Conservation (phyloP, 2,329 filamentous ascomycete species). For the Paramyrothecium sp. region DNA sequence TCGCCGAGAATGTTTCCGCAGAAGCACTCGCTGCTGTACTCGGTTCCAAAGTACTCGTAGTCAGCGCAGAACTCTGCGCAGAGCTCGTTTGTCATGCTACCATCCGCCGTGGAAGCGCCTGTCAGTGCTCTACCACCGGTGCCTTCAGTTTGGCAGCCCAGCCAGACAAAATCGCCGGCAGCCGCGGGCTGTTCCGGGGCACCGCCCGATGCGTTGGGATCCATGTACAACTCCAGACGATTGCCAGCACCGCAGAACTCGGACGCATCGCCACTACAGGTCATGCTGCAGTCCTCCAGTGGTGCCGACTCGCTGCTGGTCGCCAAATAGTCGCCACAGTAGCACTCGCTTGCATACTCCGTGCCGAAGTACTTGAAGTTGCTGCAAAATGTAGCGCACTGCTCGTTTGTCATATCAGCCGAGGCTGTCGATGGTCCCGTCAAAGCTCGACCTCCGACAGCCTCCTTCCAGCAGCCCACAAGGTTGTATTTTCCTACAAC, state of each 20-base stretch:
- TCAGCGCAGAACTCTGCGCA: slow-evolving; percentile 30
- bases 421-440: slow-evolving; percentile 18
- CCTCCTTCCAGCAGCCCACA: slow-evolving; percentile 40
- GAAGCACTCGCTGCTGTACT: slow-evolving; percentile 36
- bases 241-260: slow-evolving; percentile 32
- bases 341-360: slow-evolving; percentile 38
- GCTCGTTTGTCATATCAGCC: slow-evolving; percentile 29
- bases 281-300: slow-evolving; percentile 31
- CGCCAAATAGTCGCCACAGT: slow-evolving; percentile 31
- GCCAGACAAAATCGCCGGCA: slow-evolving; percentile 27
- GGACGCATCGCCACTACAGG: slow-evolving; percentile 27
- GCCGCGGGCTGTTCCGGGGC: slow-evolving; percentile 28
- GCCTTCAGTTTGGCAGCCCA: slow-evolving; percentile 36
- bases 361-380: slow-evolving; percentile 39
- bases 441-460: slow-evolving; percentile 31
- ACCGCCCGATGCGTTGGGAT: slow-evolving; percentile 19
- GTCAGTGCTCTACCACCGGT: slow-evolving; percentile 30
- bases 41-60: slow-evolving; percentile 32
- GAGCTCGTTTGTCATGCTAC: slow-evolving; percentile 28
- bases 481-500: slow-evolving; percentile 21
- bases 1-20: slow-evolving; percentile 27
- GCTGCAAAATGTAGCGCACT: slow-evolving; percentile 31
- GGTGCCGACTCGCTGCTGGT: slow-evolving; percentile 21
- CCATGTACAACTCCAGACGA: slow-evolving; percentile 32
- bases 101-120: slow-evolving; percentile 16